Conservation (phyloP, 768 basidiomycete genomes). For the Postia placenta region DNA sequence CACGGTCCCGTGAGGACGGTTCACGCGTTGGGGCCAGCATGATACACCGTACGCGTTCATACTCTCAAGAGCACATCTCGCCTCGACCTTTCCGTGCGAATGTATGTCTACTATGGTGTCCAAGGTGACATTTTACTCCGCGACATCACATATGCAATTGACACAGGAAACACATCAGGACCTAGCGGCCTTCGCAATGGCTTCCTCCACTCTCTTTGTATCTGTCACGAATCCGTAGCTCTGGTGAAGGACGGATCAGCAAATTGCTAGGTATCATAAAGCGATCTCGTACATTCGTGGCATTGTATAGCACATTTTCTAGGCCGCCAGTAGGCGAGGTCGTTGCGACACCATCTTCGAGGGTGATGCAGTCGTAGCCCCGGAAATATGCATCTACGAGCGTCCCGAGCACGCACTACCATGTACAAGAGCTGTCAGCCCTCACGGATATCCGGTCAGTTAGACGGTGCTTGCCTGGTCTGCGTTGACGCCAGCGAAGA, state of each 20-base stretch:
- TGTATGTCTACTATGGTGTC: no score
- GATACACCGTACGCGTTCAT: no score
- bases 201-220: slow-evolving; percentile 23
- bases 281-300: slow-evolving; percentile 38
- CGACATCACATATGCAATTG: no score
- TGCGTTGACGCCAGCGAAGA: slow-evolving; percentile 63
- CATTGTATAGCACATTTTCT: slow-evolving; percentile 54
- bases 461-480: slow-evolving; percentile 41
- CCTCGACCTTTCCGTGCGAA: no score
- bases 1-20: no score
- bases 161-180: no score
- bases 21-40: no score
- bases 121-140: no score
- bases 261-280: background rate
- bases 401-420: slow-evolving; percentile 60
- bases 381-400: slow-evolving; percentile 56
- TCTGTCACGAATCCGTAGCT: slow-evolving; percentile 48
- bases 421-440: background rate
- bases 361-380: slow-evolving; percentile 57
- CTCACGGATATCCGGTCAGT: background rate
- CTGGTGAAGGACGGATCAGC: slow-evolving; percentile 21
- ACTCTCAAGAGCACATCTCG: no score
- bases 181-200: slow-evolving; percentile 3
- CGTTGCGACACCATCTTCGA: slow-evolving; percentile 57
- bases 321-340: slow-evolving; percentile 52